Evolutionary conservation across 2,329 filamentous ascomycete species (phyloP).

Genomic region (Arthrinium puccinioides): DNA sequence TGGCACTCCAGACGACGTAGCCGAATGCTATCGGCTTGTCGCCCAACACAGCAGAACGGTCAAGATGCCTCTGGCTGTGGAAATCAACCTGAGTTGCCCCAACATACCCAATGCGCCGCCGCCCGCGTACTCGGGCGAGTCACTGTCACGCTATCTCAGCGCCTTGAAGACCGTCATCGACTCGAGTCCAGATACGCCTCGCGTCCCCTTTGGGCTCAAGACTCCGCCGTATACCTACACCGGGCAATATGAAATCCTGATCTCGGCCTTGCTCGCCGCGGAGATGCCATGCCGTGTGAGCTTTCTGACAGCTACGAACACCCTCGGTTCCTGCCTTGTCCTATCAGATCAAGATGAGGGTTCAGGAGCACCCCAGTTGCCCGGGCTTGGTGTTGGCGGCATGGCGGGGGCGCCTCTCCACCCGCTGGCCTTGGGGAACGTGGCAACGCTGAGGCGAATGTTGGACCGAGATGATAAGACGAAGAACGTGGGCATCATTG

Average conservation of each 20-base stretch:
- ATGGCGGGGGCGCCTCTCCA: slow-evolving; percentile 67
- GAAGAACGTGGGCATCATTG: slow-evolving; percentile 55
- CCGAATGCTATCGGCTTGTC: slow-evolving; percentile 46
- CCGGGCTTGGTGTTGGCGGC: slow-evolving; percentile 56
- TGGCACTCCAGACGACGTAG: slow-evolving; percentile 51
- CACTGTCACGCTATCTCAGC: slow-evolving; percentile 48
- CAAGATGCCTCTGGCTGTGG: slow-evolving; percentile 54
- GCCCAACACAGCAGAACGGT: slow-evolving; percentile 16
- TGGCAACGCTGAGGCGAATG: slow-evolving; percentile 55
- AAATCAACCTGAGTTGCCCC: slow-evolving; percentile 73
- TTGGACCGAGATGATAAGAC: slow-evolving; percentile 44
- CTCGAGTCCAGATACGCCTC: slow-evolving; percentile 3
- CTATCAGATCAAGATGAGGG: slow-evolving; percentile 25
- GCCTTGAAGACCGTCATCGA: slow-evolving; percentile 26
- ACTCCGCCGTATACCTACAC: slow-evolving; percentile 69
- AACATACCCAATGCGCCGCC: slow-evolving; percentile 65
- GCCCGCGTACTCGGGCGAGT: slow-evolving; percentile 55
- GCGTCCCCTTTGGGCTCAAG: slow-evolving; percentile 55
- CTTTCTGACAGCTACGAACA: slow-evolving; percentile 72
- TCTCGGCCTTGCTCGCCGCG: slow-evolving; percentile 36
- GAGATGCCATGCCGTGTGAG: slow-evolving; percentile 36
- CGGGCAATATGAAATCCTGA: slow-evolving; percentile 53
- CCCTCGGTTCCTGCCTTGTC: slow-evolving; percentile 61
- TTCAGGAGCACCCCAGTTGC: slow-evolving; percentile 36
- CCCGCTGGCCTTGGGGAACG: slow-evolving; percentile 68